phyloP scores from a whole-genome alignment of 1,139 yeast genomes.

The Zygoascus sp. region DNA sequence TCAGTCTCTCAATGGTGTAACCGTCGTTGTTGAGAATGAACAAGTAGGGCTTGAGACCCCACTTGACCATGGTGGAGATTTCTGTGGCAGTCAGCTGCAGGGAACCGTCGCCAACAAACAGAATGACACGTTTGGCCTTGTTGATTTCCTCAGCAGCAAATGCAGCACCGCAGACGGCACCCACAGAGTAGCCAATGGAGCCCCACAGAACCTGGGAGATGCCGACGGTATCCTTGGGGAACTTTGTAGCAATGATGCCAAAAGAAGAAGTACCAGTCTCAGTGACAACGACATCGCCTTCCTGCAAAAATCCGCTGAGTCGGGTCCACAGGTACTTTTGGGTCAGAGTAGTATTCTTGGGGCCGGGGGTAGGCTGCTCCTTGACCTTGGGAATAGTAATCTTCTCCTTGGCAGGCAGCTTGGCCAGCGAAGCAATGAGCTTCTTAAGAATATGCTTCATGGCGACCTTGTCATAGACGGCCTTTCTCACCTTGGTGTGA shows the following conservation, averaged over 20 bases:
- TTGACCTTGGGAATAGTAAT: conserved; percentile 25
- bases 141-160: conserved; percentile 76
- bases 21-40: conserved; percentile 83
- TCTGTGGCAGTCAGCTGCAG: conserved; percentile 85
- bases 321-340: conserved; percentile 84
- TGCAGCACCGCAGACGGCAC: conserved; percentile 80
- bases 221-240: conserved; percentile 70
- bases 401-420: conserved; percentile 15
- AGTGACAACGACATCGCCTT: conserved; percentile 75
- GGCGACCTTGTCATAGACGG: conserved; percentile 71
- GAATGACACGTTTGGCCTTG: conserved; percentile 64
- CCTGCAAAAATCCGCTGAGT: conserved; percentile 66
- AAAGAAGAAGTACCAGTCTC: conserved; percentile 91
- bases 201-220: conserved; percentile 91
- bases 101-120: conserved; percentile 89
- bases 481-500: conserved; percentile 69
- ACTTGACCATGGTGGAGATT: conserved; percentile 76
- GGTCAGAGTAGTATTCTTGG: conserved; percentile 44
- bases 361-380: conserved; percentile 21
- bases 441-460: conserved; percentile 65
- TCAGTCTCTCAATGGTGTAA: conserved; percentile 83
- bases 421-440: conserved; percentile 31
- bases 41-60: conserved; percentile 74
- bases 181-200: conserved; percentile 83
- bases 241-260: conserved; percentile 74